Evolutionary conservation across 805 yeast species (phyloP).

Genomic region (Lipomyces orientalis): DNA sequence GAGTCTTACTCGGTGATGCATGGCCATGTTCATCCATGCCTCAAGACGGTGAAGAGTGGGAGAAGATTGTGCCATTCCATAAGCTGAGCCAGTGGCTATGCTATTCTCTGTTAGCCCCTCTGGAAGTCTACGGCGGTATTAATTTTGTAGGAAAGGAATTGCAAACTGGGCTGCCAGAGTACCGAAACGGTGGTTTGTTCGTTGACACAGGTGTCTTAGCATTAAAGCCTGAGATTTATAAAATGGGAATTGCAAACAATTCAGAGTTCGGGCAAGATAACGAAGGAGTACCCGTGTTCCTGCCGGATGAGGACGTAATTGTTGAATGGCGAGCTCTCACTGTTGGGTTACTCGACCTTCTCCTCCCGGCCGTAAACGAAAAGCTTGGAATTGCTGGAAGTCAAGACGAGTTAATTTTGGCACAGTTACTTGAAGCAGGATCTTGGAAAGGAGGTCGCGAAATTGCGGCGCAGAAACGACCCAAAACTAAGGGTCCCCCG

Average conservation of each 20-base stretch:
- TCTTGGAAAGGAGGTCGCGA: constrained; percentile 66
- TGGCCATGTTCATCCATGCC: constrained; percentile 52
- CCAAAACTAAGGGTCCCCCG: constrained; percentile 63
- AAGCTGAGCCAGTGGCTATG: constrained; percentile 72
- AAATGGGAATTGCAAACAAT: constrained; percentile 50
- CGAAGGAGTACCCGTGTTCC: constrained; percentile 55
- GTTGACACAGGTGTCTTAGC: constrained; percentile 60
- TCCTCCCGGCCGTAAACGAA: constrained; percentile 59
- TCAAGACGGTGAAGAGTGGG: constrained; percentile 45
- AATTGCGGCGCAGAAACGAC: constrained; percentile 59
- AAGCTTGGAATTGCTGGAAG: constrained; percentile 46
- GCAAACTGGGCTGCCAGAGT: constrained; percentile 66
- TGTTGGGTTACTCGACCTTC: constrained; percentile 59
- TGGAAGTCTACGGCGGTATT: constrained; percentile 44
- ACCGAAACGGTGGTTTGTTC: constrained; percentile 68
- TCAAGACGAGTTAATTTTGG: constrained; percentile 51
- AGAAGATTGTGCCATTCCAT: constrained; percentile 63
- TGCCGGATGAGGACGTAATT: constrained; percentile 62
- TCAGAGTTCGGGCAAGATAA: constrained; percentile 36
- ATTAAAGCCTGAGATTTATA: constrained; percentile 52
- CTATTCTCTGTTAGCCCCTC: constrained; percentile 62
- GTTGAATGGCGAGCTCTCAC: constrained; percentile 73
- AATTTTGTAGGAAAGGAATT: constrained; percentile 18
- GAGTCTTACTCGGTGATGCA: constrained; percentile 64
- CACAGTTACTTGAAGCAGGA: constrained; percentile 71